Conservation (phyloP, 179 eudicot genomes). For the Camellia oleifera region DNA sequence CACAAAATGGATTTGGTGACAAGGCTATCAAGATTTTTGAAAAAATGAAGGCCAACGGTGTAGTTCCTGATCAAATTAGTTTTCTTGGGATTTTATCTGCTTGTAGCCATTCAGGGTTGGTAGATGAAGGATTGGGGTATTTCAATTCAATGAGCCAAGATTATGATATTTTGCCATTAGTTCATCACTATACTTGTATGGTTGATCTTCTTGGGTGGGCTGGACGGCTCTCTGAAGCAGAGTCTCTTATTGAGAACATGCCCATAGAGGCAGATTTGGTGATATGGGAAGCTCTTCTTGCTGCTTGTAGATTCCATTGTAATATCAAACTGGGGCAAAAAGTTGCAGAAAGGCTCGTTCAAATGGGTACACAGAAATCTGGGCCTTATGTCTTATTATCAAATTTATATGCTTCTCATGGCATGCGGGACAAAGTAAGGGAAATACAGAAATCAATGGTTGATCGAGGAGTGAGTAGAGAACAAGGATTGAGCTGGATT, state of each 20-base stretch:
- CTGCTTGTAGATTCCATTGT: conserved; percentile 39
- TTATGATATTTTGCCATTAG: conserved; percentile 37
- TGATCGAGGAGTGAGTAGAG: conserved; percentile 31
- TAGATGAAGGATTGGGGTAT: conserved; percentile 36
- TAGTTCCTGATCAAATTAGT: conserved; percentile 33
- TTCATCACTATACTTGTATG: conserved; percentile 46
- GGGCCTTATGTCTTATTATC: conserved; percentile 41
- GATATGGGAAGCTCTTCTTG: conserved; percentile 51
- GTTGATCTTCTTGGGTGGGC: conserved; percentile 52
- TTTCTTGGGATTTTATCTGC: conserved; percentile 41
- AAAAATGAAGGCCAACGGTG: conserved; percentile 33
- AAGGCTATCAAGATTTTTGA: conserved; percentile 30
- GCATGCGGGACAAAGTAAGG: conserved; percentile 44
- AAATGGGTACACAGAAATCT: conserved; percentile 28
- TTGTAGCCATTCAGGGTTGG: conserved; percentile 45
- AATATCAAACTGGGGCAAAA: conserved; percentile 34
- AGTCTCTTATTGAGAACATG: conserved; percentile 41
- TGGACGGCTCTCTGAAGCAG: conserved; percentile 39
- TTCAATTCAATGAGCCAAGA: conserved; percentile 37
- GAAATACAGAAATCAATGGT: conserved; percentile 34
- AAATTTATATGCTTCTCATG: conserved; percentile 40
- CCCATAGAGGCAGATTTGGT: conserved; percentile 39
- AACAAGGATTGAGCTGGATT: conserved; percentile 46
- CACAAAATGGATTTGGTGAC: conserved; percentile 40
- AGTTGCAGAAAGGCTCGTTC: conserved; percentile 35